Percentiles rank a stretch among this genome's conserved stretches.
These are phyloP conservation scores for Sporobolus alterniflorus DNA, from an alignment of 202 grass and related monocot species.

Conservation along the genomic window DNA sequence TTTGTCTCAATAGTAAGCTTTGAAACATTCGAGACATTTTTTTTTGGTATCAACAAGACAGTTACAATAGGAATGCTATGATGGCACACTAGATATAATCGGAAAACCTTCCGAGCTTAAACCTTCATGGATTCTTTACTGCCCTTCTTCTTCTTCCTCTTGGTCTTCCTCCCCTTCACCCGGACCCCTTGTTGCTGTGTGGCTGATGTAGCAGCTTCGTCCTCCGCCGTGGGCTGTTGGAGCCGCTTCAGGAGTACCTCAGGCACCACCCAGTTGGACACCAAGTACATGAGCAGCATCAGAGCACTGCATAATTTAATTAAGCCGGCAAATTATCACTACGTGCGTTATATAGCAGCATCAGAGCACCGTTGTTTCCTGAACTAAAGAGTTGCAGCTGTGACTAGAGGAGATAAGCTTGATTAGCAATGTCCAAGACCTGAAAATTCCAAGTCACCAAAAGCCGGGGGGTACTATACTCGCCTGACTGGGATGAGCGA, in stretches of 20 bases:
- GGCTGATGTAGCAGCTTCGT: neutral
- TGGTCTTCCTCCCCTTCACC: constrained; percentile 24
- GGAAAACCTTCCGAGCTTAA: no score
- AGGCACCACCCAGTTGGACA: constrained; percentile 58
- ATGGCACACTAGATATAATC: no score
- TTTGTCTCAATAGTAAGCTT: no score
- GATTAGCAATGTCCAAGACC: no score
- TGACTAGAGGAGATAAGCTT: no score
- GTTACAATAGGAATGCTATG: no score
- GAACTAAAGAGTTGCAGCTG: no score
- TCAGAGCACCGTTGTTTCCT: no score
- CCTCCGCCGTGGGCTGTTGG: constrained; percentile 16
- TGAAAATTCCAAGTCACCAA: neutral
- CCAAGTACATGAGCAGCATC: constrained; percentile 51
- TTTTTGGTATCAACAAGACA: no score
- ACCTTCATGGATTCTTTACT: constrained; percentile 19
- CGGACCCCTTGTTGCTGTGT: neutral
- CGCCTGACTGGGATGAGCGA: constrained; percentile 50
- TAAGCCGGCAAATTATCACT: neutral
- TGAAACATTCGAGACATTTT: no score
- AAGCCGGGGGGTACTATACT: no score
- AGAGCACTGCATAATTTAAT: constrained; percentile 4
- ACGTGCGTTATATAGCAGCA: no score
- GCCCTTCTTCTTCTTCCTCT: constrained; percentile 38
- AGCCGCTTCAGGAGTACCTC: constrained; percentile 42